These are phyloP conservation scores for Phenoliferia sp. DNA, from an alignment of 1,284 basidiomycete genomes.

Conservation along the genomic window DNA sequence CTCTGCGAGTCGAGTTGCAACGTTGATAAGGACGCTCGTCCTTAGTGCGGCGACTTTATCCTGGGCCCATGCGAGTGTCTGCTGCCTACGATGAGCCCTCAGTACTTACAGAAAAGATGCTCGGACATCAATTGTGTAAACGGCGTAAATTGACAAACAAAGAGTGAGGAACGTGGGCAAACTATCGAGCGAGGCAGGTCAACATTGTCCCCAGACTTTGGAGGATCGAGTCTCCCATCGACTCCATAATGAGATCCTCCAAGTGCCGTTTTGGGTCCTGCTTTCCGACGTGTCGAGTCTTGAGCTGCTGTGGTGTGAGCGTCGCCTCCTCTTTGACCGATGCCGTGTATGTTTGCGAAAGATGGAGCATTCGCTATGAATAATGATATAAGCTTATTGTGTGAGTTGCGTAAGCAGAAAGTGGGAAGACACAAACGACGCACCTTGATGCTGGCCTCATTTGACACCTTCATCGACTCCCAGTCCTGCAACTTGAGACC, in stretches of 20 bases:
- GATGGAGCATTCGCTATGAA: constrained; percentile 78
- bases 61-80: no score
- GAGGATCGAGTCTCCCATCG: constrained; percentile 91
- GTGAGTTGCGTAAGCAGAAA: no score
- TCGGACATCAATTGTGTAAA: no score
- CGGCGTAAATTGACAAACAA: no score
- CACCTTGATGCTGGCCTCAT: constrained; percentile 89
- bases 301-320: constrained; percentile 79
- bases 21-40: no score
- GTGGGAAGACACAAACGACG: constrained; percentile 22
- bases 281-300: constrained; percentile 94
- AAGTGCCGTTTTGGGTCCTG: constrained; percentile 95
- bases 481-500: constrained; percentile 87
- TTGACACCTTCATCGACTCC: constrained; percentile 72
- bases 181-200: constrained; percentile 1
- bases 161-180: no score
- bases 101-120: no score
- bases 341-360: constrained; percentile 90
- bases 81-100: no score
- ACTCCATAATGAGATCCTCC: constrained; percentile 92
- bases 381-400: no score
- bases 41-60: no score
- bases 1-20: no score
- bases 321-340: constrained; percentile 94
- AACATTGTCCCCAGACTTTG: constrained; percentile 48